Evolutionary conservation across 2,329 filamentous ascomycete genomes (phyloP), one percentile per base, ranked within the genome.

Genomic region (Phialophora chinensis): DNA sequence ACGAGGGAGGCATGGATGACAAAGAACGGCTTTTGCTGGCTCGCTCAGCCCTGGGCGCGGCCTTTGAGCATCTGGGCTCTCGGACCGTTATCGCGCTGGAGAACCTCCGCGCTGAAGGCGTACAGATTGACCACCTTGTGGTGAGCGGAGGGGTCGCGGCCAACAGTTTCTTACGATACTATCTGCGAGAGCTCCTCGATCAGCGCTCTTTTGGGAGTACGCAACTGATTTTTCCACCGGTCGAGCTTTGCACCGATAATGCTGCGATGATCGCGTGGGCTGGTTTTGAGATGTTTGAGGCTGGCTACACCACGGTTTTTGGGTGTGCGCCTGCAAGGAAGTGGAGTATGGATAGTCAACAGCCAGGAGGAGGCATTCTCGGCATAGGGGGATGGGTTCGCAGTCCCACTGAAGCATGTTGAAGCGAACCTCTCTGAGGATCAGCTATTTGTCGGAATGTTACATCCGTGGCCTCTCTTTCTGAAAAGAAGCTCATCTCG

Each of bases 261-360:
- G 95, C 95, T 12, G 92, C 93, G 56, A 99, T 99, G 95, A 93
- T 98, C 76, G 94, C 90, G 1, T 98, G 95, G 94, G 84, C 93
- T 0, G 95, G 90, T 0, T 85, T 93, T 71, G 93, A 98, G 79
- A 97, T 99, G 93, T 97, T 86, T 74, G 85, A 91, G 77, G 87
- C 86, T 0, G 93, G 94, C 0, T 93, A 87, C 83, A 79, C 82
- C 66, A 89, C 87, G 8, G 84, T 86, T 23, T 74, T 93, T 63
- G 83, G 81, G 27, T 84, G 89, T 64, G 76, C 84, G 55, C 84
- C 89, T 1, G 75, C 90, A 54, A 83, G 85, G 55, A 91, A 88
- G 75, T 97, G 93, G 93, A 83, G 88, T 1, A 84, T 96, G 77
- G 91, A 94, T 75, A 79, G 86, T 1, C 72, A 73, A 31, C 81